Evolutionary conservation across 305 asterid genomes (phyloP).

Genomic region (Solanum hybrid): DNA sequence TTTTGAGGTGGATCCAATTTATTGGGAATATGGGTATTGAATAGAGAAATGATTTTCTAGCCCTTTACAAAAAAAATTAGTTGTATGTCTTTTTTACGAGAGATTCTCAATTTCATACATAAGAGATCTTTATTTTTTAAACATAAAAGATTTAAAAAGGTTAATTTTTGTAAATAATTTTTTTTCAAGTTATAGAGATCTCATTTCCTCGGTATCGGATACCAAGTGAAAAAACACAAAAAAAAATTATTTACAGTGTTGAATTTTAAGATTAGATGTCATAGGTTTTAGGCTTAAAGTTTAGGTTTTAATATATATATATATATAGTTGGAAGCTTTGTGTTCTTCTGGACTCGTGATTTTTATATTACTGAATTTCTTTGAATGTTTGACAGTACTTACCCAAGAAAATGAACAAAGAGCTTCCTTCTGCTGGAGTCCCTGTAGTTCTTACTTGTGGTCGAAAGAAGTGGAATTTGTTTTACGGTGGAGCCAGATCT

Average conservation of each 20-base stretch:
- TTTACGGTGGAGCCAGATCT: not conserved
- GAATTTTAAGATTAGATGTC: not conserved
- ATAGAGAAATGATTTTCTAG: not conserved
- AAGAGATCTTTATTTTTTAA: not conserved
- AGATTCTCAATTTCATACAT: not conserved
- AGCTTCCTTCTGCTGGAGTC: slow-evolving; percentile 22
- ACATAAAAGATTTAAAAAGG: not conserved
- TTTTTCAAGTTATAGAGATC: not conserved
- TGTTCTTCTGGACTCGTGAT: not conserved
- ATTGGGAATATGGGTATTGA: not conserved
- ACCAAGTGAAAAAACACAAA: not conserved
- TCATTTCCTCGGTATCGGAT: not conserved
- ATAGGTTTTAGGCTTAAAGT: not conserved
- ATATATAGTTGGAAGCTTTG: not conserved
- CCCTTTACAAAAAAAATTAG: not conserved
- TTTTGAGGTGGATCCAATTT: not conserved
- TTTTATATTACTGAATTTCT: not conserved
- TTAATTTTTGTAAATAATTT: not conserved
- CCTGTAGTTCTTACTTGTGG: slow-evolving; percentile 21
- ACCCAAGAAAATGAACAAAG: not conserved
- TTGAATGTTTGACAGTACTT: slow-evolving; percentile 5
- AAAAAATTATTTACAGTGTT: not conserved
- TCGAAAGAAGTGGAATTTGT: slow-evolving; percentile 21
- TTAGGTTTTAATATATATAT: not conserved
- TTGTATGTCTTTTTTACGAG: not conserved